A percentile compares a stretch with the other conserved stretches of the same genome.
Evolutionary conservation across 805 yeast genomes (phyloP).

Genomic region (Candida adriatica): DNA sequence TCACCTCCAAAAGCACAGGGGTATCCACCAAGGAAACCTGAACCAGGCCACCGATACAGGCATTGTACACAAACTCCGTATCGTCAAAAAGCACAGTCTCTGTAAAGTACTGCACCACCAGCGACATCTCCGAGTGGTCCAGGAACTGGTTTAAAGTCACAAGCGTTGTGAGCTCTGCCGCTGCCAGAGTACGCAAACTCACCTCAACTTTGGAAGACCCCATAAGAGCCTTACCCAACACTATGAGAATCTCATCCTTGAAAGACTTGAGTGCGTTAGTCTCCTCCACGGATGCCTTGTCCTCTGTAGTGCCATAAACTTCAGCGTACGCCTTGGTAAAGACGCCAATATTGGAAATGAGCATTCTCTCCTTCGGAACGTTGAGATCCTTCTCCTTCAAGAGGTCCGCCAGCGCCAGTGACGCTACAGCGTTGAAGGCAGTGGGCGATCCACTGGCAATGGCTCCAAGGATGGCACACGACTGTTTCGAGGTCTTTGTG

Average conservation of each 20-base stretch:
- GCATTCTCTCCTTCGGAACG: conserved; percentile 49
- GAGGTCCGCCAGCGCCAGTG: conserved; percentile 38
- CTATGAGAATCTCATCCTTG: conserved; percentile 63
- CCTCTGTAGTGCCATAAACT: conserved; percentile 32
- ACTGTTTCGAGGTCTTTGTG: conserved; percentile 52
- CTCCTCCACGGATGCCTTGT: conserved; percentile 3
- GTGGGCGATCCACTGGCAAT: conserved; percentile 41
- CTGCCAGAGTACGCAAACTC: conserved; percentile 58
- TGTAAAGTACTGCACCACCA: conserved; percentile 58
- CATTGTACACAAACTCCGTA: conserved; percentile 44
- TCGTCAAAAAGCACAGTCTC: conserved; percentile 50
- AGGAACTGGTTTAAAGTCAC: conserved; percentile 45
- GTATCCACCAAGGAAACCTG: conserved; percentile 32
- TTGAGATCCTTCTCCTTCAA: conserved; percentile 34
- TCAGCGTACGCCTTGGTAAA: conserved; percentile 43
- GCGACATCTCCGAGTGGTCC: conserved; percentile 45
- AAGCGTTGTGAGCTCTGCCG: conserved; percentile 56
- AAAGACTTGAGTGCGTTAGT: conserved; percentile 5
- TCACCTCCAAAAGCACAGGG: conserved; percentile 39
- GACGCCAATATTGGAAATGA: conserved; percentile 54
- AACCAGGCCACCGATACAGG: conserved; percentile 49
- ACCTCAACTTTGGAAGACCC: conserved; percentile 63
- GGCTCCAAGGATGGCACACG: conserved; percentile 52
- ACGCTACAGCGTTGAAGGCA: conserved; percentile 43
- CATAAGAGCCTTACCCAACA: conserved; percentile 63